Base-by-base conservation (phyloP, 78 protist genomes). In the Tieghemostelium lacteum region DNA sequence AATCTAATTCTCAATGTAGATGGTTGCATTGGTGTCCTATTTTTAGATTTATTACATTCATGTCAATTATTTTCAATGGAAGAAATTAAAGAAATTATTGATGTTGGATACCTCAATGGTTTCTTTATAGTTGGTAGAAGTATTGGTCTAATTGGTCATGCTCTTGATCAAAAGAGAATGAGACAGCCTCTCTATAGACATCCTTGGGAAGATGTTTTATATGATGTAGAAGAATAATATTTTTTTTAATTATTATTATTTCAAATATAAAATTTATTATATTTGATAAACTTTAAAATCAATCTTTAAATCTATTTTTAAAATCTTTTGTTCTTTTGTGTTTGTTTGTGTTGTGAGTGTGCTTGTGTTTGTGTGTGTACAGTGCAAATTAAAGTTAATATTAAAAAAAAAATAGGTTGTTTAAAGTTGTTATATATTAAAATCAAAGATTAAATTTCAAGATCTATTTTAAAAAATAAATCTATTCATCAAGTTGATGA, bases 1-100 rank as follows among this genome's bases (percentile, higher is more conserved):
- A 98, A 97, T 75, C 94, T 98, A 34, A 96, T 98, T 71, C 93
- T 98, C 60, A 98, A 98, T 83, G 98, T 98, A 20, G 99, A 98
- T 66, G 99, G 99, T 50, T 55, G 70, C 73, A 89, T 98, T 26
- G 98, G 94, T 49, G 89, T 80, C n/a, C 57, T 75, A 20, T 96
- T 98, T 50, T 94, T 97, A 33, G 99, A 98, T 55, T 85, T 97
- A n/a, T 42, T 97, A 62, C 89, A 94, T 62, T 31, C 64, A 17
- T 95, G 96, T 58, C 97, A 94, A 22, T 62, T 75, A 33, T 98
- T 98, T 94, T 95, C 96, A 17, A 40, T 70, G 31, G 97, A 95
- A 42, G 99, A 98, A 93, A 97, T 94, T 28, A 93, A 95, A 60
- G 94, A 87, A 39, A 42, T 62, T 39, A 50, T 93, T 8, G 78